Evolutionary conservation across 164 flowering plant genomes (phyloP).

Genomic region (Echeveria elegans): DNA sequence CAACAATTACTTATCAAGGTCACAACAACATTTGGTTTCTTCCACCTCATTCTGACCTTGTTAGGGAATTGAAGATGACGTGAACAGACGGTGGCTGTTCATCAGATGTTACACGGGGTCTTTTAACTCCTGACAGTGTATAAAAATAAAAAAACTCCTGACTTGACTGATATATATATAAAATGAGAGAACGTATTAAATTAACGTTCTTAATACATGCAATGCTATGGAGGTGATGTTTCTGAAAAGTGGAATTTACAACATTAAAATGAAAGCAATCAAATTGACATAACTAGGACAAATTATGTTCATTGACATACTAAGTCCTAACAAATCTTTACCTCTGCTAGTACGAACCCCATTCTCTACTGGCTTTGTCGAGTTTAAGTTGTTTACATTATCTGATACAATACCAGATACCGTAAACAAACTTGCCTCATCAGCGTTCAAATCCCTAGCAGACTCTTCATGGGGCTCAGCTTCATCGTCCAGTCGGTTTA

Average conservation of each 20-base stretch:
- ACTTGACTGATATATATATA: background rate
- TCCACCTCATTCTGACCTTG: slow-evolving; percentile 5
- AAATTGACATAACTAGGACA: background rate
- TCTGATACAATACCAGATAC: background rate
- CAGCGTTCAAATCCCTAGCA: background rate
- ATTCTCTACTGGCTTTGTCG: background rate
- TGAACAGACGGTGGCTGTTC: slow-evolving; percentile 1
- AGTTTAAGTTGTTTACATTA: background rate
- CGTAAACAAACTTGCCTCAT: background rate
- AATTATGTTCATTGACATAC: background rate
- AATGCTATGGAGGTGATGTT: background rate
- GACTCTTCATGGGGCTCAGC: background rate
- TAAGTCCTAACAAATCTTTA: background rate
- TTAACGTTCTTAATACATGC: background rate
- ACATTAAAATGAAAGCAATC: background rate
- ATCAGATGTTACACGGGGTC: slow-evolving; percentile 7
- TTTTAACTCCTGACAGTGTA: background rate
- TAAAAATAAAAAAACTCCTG: too few species aligned
- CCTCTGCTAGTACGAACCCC: background rate
- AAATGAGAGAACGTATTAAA: background rate
- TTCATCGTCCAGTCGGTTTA: background rate
- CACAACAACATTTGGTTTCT: background rate
- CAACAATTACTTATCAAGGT: background rate
- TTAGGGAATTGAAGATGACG: background rate
- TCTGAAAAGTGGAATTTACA: background rate